Base-by-base conservation (phyloP, 2,329 filamentous ascomycete genomes). In the Neofusicoccum sp. region DNA sequence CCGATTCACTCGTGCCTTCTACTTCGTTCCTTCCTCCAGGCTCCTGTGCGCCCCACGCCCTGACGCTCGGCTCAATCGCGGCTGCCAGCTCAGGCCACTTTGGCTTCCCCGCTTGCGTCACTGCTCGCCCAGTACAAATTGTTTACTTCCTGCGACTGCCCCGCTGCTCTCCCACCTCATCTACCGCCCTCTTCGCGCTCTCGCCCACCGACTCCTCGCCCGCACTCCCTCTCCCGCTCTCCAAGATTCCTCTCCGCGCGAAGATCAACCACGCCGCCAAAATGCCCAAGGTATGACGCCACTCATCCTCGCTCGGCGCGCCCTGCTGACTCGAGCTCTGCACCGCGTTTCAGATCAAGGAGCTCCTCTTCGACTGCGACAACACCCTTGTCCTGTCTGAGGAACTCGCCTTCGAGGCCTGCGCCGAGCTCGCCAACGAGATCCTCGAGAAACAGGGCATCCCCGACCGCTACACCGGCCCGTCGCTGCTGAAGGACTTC, bases 331-430 rank as follows among this genome's bases (percentile, higher is more conserved):
- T 22, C 31, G 11, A 36, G 22, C 22, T 31, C 8, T 31, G 14
- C 14, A 22, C 54, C 22, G 41, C 54, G 31, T 58, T 58, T 0
- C 54, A 78, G 76, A 77, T 78, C 74, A 81, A 80, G 68, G 79
- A 81, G 74, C 79, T 82, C 72, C 79, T 83, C 67, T 79, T 83
- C 75, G 81, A 83, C 78, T 83, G 84, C 78, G 83, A 97, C 86
- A 97, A 97, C 85, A 97, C 93, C 67, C 91, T 97, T 76, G 92
- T 95, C 76, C 87, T 95, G 71, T 96, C 92, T 61, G 93, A 97
- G 82, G 88, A 91, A 73, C 85, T 96, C 70, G 93, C 93, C 75
- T 96, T 97, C 77, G 91, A 94, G 80, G 93, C 91, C 69, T 96
- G 92, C 78, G 91, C 93, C 72, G 90, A 91, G 65, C 87, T 97